Base-by-base conservation (phyloP, 2,329 filamentous ascomycete species). In the Cordyceps cateniannulata region DNA sequence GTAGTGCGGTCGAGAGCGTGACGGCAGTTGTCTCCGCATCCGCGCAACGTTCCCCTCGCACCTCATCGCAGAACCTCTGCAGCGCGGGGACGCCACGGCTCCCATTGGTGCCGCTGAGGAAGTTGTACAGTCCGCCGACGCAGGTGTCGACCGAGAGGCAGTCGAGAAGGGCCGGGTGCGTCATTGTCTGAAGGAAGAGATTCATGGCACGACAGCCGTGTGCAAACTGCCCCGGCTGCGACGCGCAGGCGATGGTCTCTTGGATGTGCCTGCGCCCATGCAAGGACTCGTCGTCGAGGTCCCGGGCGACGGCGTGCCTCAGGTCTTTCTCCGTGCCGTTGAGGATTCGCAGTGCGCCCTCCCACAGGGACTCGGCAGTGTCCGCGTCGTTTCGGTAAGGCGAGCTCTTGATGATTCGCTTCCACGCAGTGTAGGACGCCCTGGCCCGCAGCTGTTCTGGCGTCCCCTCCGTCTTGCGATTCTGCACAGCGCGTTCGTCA, bases 71-170 rank as follows among this genome's bases (percentile, higher is more conserved):
- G 35, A 59, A 59, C n/a, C 5, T 45, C 25, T 59, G 47, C 35
- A 59, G 27, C 32, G 48, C 35, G 32, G 57, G 47, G 48, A 59
- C 40, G 24, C 48, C 57, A 7, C 56, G 47, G 48, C 25, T 44
- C 25, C 56, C 56, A 20, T 59, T 59, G 20, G 48, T 10, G 48
- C 56, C 56, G 40, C 56, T 59, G 47, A 59, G 51, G 20, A 59
- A 59, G 38, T 45, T 59, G 56, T 59, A 59, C 25, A 59, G 47
- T 1, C 47, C 48, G 27, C 56, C 56, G 24, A 59, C 56, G n/a
- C n/a, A 59, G 47, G 47, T 59, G 35, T 59, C 56, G 22, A 59
- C 42, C 35, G 56, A 51, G 48, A 59, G 56, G 18, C 56, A 59
- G 29, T 59, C 56, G 35, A 59, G 48, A 35, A 59, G 22, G 24